A percentile compares a stretch with the other conserved stretches of the same genome.
phyloP scores from a whole-genome alignment of 306 rosid species.

The Sphenostylis stenocarpa region DNA sequence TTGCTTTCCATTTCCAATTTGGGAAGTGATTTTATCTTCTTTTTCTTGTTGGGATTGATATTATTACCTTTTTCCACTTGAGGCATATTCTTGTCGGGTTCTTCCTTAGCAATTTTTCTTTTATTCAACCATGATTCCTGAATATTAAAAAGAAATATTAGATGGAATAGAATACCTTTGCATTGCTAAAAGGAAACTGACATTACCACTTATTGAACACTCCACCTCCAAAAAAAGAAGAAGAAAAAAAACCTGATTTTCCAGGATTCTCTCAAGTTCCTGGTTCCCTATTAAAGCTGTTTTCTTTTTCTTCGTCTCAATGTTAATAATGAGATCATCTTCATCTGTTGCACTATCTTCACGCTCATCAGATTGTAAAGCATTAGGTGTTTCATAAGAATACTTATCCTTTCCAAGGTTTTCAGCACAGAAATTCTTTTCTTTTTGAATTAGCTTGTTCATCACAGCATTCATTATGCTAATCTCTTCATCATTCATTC shows the following conservation, averaged over 20 bases:
- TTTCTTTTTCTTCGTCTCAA: slow-evolving; percentile 43
- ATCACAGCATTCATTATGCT: slow-evolving; percentile 71
- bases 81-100: slow-evolving; percentile 25
- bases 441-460: slow-evolving; percentile 61
- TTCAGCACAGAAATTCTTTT: slow-evolving; percentile 34
- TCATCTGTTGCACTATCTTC: slow-evolving; percentile 59
- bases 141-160: slow-evolving; percentile 30
- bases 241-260: slow-evolving; percentile 50
- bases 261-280: slow-evolving; percentile 47
- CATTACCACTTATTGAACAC: background rate
- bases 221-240: background rate
- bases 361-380: slow-evolving; percentile 32
- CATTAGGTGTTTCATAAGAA: slow-evolving; percentile 30
- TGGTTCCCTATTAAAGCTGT: slow-evolving; percentile 21
- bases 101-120: slow-evolving; percentile 32
- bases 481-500: slow-evolving; percentile 66
- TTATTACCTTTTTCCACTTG: slow-evolving; percentile 33
- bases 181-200: slow-evolving; percentile 1
- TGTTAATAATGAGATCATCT: slow-evolving; percentile 79
- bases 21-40: slow-evolving; percentile 49
- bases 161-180: slow-evolving; percentile 7
- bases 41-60: slow-evolving; percentile 32
- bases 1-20: slow-evolving; percentile 31
- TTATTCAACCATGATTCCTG: slow-evolving; percentile 47
- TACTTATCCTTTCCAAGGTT: slow-evolving; percentile 25